Conservation (phyloP, 352 stramenopile species). For the Phytopythium mirpurense region DNA sequence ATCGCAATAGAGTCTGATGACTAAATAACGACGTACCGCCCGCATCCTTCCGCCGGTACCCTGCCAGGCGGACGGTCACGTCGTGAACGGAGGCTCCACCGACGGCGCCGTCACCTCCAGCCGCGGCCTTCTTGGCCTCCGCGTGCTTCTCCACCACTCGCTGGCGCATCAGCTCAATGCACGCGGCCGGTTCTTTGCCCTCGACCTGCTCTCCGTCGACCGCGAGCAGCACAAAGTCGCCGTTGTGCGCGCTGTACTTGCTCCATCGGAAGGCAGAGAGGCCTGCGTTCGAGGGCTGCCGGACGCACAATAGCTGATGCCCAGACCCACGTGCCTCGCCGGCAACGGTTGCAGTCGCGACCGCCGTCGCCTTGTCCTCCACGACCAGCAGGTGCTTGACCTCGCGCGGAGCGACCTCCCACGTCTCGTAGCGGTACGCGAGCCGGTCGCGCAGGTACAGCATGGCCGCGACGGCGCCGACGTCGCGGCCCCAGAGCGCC, state of each 20-base stretch:
- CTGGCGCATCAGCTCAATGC: constrained; percentile 29
- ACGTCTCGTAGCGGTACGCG: constrained; percentile 42
- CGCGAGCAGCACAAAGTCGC: constrained; percentile 68
- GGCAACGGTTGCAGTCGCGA: too few relatives aligned
- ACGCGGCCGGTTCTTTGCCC: constrained; percentile 28
- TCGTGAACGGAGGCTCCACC: neutral
- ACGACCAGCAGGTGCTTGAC: constrained; percentile 40
- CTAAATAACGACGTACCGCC: constrained; percentile 10
- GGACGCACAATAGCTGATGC: constrained; percentile 44
- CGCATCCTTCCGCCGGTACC: constrained; percentile 18
- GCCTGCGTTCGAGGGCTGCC: constrained; percentile 21
- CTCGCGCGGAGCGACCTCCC: constrained; percentile 30
- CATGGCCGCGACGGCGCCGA: constrained; percentile 49
- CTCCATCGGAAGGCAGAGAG: constrained; percentile 56
- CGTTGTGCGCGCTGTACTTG: constrained; percentile 44
- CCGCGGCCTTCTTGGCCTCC: neutral
- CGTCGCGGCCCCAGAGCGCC: constrained; percentile 59
- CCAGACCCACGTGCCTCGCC: too few relatives aligned
- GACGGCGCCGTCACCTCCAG: neutral
- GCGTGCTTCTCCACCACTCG: constrained; percentile 9
- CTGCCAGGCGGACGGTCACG: constrained; percentile 10
- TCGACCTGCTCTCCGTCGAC: constrained; percentile 42
- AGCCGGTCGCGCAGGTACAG: constrained; percentile 42
- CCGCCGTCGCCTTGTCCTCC: constrained; percentile 23
- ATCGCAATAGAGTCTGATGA: too few relatives aligned